Percentiles rank a stretch among this genome's conserved stretches.
These are phyloP conservation scores for Chrysopogon serrulatus DNA, from an alignment of 176 grass and related monocot species.

Conservation along the genomic window DNA sequence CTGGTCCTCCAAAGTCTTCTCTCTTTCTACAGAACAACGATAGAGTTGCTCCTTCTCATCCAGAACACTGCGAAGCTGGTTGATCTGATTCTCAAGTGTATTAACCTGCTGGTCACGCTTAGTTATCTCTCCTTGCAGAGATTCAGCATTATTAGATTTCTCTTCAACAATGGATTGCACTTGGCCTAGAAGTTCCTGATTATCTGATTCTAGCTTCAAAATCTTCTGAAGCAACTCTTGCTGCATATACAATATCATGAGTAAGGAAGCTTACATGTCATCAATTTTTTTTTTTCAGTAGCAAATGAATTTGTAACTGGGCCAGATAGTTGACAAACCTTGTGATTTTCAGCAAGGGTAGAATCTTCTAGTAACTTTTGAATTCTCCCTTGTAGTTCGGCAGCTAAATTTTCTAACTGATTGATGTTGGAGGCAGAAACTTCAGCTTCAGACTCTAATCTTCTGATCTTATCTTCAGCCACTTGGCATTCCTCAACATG, in stretches of 20 bases:
- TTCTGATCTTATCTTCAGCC: constrained; percentile 76
- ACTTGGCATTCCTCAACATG: constrained; percentile 84
- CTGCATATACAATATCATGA: constrained; percentile 41
- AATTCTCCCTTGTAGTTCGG: constrained; percentile 69
- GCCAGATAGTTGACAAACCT: constrained; percentile 47
- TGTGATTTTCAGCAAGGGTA: constrained; percentile 57
- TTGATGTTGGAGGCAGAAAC: constrained; percentile 55
- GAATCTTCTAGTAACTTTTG: constrained; percentile 59
- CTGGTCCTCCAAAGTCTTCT: constrained; percentile 73
- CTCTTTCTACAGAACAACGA: constrained; percentile 55
- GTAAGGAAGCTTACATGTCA: constrained; percentile 18
- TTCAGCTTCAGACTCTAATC: constrained; percentile 66
- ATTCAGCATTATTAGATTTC: constrained; percentile 60
- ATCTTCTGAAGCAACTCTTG: constrained; percentile 69
- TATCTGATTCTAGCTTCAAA: constrained; percentile 68
- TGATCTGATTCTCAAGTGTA: constrained; percentile 67
- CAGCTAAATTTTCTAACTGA: constrained; percentile 48
- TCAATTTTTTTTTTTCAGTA: background rate
- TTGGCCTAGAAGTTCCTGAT: constrained; percentile 59
- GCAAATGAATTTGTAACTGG: background rate
- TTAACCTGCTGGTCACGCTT: constrained; percentile 65
- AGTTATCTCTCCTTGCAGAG: constrained; percentile 59
- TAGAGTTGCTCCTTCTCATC: constrained; percentile 83
- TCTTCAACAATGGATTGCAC: constrained; percentile 52
- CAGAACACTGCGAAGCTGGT: constrained; percentile 40